These are phyloP conservation scores for Hericium alpestre DNA, from an alignment of 768 basidiomycete species.

Conservation along the genomic window DNA sequence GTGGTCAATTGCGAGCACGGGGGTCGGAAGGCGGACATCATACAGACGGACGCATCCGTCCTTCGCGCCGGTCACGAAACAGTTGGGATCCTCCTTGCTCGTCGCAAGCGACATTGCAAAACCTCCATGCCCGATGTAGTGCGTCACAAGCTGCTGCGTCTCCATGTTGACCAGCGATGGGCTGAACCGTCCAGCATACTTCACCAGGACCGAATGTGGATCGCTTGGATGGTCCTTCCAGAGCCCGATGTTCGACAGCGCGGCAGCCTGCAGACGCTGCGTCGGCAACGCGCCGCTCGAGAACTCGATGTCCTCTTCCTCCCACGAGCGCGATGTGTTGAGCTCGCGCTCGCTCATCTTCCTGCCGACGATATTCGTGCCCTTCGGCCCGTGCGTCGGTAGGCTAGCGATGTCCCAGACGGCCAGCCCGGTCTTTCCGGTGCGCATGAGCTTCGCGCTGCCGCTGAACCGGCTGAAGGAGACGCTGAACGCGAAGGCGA, in stretches of 20 bases:
- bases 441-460: constrained; percentile 20
- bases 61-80: too few relatives aligned
- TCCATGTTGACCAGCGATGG: too few relatives aligned
- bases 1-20: too few relatives aligned
- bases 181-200: too few relatives aligned
- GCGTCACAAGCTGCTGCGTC: too few relatives aligned
- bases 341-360: constrained; percentile 4
- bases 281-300: constrained; percentile 18
- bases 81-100: too few relatives aligned
- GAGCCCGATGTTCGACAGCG: background rate
- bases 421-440: constrained; percentile 23
- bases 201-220: background rate
- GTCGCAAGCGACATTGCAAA: too few relatives aligned
- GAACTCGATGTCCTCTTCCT: constrained; percentile 19
- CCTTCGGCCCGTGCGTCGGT: constrained; percentile 20
- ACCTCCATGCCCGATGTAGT: too few relatives aligned
- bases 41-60: too few relatives aligned
- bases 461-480: constrained; percentile 51
- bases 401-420: constrained; percentile 28
- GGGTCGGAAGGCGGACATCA: too few relatives aligned
- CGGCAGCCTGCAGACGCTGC: constrained; percentile 1
- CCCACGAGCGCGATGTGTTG: constrained; percentile 16
- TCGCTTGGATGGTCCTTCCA: background rate
- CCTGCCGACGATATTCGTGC: constrained; percentile 14
- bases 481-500: constrained; percentile 33